A percentile compares a stretch with the other conserved stretches of the same genome.
phyloP scores from a whole-genome alignment of 139 green algal genomes.

The Coelastrella sp. region DNA sequence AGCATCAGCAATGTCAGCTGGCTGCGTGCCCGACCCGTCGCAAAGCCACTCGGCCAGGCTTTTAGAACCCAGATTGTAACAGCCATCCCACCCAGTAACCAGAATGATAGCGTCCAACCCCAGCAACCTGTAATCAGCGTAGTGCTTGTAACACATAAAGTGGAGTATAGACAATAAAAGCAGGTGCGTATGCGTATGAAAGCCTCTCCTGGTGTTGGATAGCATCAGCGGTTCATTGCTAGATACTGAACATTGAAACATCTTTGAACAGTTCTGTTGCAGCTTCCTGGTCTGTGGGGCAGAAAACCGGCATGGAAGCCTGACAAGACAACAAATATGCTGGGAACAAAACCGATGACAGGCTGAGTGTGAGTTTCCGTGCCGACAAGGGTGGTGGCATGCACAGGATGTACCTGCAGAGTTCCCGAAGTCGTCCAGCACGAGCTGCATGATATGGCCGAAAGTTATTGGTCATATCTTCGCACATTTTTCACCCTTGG shows the following conservation, averaged over 20 bases:
- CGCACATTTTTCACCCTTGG: not conserved
- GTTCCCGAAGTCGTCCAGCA: not conserved
- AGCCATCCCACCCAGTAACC: slow-evolving; percentile 31
- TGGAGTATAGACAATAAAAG: too few species aligned
- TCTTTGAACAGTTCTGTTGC: too few species aligned
- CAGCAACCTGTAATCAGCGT: slow-evolving; percentile 9
- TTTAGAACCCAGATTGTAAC: slow-evolving; percentile 8
- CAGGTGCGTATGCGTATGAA: too few species aligned
- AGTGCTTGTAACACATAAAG: not conserved
- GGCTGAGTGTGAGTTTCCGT: too few species aligned
- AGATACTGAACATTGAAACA: too few species aligned
- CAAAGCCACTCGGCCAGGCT: slow-evolving; percentile 3
- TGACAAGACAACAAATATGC: too few species aligned
- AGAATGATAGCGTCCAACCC: slow-evolving; percentile 26
- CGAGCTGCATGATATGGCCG: not conserved
- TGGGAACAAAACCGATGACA: too few species aligned
- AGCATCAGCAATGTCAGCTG: not conserved
- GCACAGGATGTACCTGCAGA: not conserved
- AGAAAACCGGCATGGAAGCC: too few species aligned
- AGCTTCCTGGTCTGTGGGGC: too few species aligned
- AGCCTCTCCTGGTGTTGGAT: too few species aligned
- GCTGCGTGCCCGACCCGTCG: not conserved
- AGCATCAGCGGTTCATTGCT: too few species aligned
- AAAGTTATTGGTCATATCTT: not conserved
- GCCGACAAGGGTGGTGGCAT: not conserved